A percentile compares a stretch with the other conserved stretches of the same genome.
Evolutionary conservation across 1,284 basidiomycete species (phyloP).

Genomic region (Schizopora paradoxa): DNA sequence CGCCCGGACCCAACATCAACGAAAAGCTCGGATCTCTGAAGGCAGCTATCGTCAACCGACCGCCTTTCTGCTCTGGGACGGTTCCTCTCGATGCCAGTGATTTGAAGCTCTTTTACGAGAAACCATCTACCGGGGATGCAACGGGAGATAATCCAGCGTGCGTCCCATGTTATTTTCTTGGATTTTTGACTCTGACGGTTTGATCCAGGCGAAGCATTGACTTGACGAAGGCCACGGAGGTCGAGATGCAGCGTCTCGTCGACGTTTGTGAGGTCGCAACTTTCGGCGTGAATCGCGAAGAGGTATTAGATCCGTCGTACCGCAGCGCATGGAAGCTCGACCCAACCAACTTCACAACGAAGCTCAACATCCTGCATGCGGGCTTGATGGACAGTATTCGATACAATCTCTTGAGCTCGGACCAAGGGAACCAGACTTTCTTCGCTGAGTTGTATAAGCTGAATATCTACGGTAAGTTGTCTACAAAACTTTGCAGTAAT

Average conservation of each 20-base stretch:
- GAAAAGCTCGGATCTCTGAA: no score
- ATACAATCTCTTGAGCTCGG: neutral
- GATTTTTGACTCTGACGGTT: no score
- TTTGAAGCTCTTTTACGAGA: slow-evolving; percentile 2
- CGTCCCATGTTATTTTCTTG: no score
- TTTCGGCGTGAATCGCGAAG: slow-evolving; percentile 8
- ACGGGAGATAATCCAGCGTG: no score
- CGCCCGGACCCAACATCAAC: no score
- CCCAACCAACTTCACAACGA: slow-evolving; percentile 4
- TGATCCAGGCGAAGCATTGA: no score
- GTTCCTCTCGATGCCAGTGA: neutral
- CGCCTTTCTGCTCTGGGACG: slow-evolving; percentile 3
- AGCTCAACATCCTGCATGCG: slow-evolving; percentile 17
- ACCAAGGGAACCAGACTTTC: neutral
- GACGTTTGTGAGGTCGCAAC: slow-evolving; percentile 5
- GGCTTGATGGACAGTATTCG: slow-evolving; percentile 1
- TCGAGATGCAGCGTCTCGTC: slow-evolving; percentile 2
- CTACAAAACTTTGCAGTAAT: neutral
- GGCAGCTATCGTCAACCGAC: no score
- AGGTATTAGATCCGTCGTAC: slow-evolving; percentile 10
- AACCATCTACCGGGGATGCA: no score
- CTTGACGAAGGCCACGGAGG: neutral
- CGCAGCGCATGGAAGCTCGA: slow-evolving; percentile 15
- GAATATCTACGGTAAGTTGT: slow-evolving; percentile 10
- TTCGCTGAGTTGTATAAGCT: slow-evolving; percentile 13